Base-by-base conservation (phyloP, 208 protist species). In the Chromosphaera perkinsii region DNA sequence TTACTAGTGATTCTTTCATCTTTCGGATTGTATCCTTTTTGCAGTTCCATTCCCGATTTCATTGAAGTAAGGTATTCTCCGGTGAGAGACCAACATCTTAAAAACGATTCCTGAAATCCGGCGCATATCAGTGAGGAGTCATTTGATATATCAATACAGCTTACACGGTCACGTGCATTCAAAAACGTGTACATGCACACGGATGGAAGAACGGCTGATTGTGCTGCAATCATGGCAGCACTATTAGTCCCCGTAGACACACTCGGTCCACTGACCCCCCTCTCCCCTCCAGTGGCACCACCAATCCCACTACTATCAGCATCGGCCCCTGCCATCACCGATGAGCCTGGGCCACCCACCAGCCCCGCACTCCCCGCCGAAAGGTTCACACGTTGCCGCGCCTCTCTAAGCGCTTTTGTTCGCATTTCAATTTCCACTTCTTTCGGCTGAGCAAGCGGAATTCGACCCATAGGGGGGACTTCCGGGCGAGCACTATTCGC, bases 111-210 rank as follows among this genome's bases (percentile, higher is more conserved):
- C n/a, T 35, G 49, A 42, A 75, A 86, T n/a, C 78, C 78, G 35
- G 66, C 78, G 24, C 63, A 79, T 17, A 78, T 56, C 10, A 79
- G 35, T 24, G 32, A 54, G 22, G 36, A 61, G 57, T 85, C 76
- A 12, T 55, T 31, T 42, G 71, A 74, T n/a, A 85, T 54, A 24
- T 3, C 31, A 5, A 63, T 33, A 27, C 9, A 40, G 39, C 12
- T 32, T 22, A 67, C 22, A 5, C 27, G 12, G 47, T 80, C 39
- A 51, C 81, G 60, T 3, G 78, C 58, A 54, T 84, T 80, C 33
- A 84, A 71, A 17, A 85, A 69, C 1, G 82, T 84, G 51, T 74
- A 84, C 51, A 80, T 82, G 70, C 78, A 83, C 52, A 79, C 77
- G 1, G 80, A 85, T 24, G 82, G 79, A 39, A 86, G 65, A 1